Evolutionary conservation across 2,329 filamentous ascomycete species (phyloP).

Genomic region (Penicillium nordicum): DNA sequence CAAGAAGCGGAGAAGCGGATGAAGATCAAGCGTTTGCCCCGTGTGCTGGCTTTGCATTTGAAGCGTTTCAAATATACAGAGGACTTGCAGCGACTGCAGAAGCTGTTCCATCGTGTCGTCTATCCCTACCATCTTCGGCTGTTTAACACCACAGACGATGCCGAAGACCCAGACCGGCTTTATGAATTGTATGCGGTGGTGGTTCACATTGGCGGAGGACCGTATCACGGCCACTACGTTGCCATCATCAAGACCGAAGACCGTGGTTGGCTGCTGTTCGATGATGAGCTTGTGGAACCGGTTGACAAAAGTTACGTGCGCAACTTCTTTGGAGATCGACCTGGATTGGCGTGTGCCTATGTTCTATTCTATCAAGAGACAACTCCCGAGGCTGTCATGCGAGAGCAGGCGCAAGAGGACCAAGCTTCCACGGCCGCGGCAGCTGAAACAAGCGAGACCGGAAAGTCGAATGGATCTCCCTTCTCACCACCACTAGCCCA

Average conservation of each 20-base stretch:
- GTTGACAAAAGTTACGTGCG: slow-evolving; percentile 94
- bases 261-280: slow-evolving; percentile 91
- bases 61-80: slow-evolving; percentile 99
- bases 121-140: slow-evolving; percentile 95
- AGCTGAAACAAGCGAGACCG: slow-evolving; percentile 47
- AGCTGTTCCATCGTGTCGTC: slow-evolving; percentile 93
- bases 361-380: slow-evolving; percentile 98
- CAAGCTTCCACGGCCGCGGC: slow-evolving; percentile 38
- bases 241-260: slow-evolving; percentile 97
- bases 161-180: slow-evolving; percentile 84
- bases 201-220: slow-evolving; percentile 93
- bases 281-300: slow-evolving; percentile 97
- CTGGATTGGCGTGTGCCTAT: slow-evolving; percentile 88
- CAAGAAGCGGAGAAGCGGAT: slow-evolving; percentile 98
- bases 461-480: slow-evolving; percentile 33
- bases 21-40: slow-evolving; percentile 95
- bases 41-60: slow-evolving; percentile 84
- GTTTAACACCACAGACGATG: slow-evolving; percentile 96
- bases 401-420: slow-evolving; percentile 81
- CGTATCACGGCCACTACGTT: slow-evolving; percentile 96
- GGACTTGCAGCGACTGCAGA: slow-evolving; percentile 87
- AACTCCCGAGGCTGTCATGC: slow-evolving; percentile 63
- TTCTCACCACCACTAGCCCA: slow-evolving; percentile 36
- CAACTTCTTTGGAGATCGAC: slow-evolving; percentile 95
- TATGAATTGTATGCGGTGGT: slow-evolving; percentile 98